phyloP scores from a whole-genome alignment of 2,329 filamentous ascomycete genomes.

The Ceratocystis alfenasii region DNA sequence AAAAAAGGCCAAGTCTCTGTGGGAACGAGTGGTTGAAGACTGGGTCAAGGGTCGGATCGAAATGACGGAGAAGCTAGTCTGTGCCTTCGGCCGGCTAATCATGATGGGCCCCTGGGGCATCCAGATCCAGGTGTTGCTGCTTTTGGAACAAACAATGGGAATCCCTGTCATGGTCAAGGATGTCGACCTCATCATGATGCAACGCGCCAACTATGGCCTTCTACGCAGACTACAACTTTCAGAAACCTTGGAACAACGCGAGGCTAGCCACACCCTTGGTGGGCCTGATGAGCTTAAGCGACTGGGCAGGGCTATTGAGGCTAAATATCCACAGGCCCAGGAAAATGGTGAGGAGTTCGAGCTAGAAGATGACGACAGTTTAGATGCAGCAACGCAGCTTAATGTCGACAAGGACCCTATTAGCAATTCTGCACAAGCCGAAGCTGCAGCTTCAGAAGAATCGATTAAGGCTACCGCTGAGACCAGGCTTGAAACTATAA shows the following conservation, averaged over 20 bases:
- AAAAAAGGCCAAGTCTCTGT: conserved; percentile 58
- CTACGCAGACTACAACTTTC: not conserved
- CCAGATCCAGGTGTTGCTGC: conserved; percentile 57
- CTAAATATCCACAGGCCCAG: not conserved
- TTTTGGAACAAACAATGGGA: conserved; percentile 73
- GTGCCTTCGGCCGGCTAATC: conserved; percentile 70
- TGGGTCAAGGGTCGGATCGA: conserved; percentile 60
- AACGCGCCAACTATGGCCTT: not conserved
- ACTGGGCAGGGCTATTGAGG: not conserved
- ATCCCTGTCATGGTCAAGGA: conserved; percentile 46
- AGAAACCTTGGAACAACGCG: not conserved
- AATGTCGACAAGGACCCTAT: not conserved
- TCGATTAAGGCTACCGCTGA: not conserved
- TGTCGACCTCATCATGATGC: conserved; percentile 18
- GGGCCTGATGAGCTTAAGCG: not conserved
- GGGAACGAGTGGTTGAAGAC: conserved; percentile 64
- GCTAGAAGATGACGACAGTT: not conserved
- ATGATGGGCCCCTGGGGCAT: conserved; percentile 52
- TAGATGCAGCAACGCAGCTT: not conserved
- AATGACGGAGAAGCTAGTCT: conserved; percentile 69
- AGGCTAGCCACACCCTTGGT: not conserved
- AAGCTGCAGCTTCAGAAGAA: not conserved
- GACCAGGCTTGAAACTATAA: not conserved
- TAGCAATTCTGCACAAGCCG: not conserved
- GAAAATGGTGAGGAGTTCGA: not conserved